Conservation (phyloP, 2,329 filamentous ascomycete species). For the Trichophyton benhamiae region DNA sequence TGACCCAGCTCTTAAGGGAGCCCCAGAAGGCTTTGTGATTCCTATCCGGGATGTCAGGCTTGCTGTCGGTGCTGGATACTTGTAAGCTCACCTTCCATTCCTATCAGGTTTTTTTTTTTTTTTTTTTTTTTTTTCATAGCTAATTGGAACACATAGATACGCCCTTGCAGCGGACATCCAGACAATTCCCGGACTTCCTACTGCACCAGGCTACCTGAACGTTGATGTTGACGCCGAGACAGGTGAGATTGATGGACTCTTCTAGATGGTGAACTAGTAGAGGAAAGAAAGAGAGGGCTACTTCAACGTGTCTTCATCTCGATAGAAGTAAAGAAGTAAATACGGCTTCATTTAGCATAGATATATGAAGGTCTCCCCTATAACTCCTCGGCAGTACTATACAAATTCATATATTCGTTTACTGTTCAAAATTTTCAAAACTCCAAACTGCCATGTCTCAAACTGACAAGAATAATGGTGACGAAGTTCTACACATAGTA, state of each 20-base stretch:
- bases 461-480: no score
- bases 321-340: background rate
- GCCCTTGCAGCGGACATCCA: constrained; percentile 95
- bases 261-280: constrained; percentile 42
- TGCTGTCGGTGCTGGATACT: constrained; percentile 84
- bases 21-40: constrained; percentile 84
- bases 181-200: constrained; percentile 91
- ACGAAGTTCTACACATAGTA: no score
- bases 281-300: background rate
- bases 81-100: constrained; percentile 43
- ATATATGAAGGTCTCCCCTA: no score
- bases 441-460: no score
- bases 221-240: constrained; percentile 72
- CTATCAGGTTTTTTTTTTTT: background rate
- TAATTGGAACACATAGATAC: constrained; percentile 44
- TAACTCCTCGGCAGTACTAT: no score
- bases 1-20: constrained; percentile 86
- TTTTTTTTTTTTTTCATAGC: background rate
- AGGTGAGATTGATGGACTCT: constrained; percentile 79
- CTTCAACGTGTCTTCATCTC: background rate
- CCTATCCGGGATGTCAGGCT: constrained; percentile 89
- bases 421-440: no score
- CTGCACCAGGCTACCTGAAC: constrained; percentile 88
- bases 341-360: background rate
- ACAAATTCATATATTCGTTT: no score